A percentile compares a stretch with the other conserved stretches of the same genome.
phyloP scores from a whole-genome alignment of 2,329 filamentous ascomycete species.

The Cladobotryum protrusum region DNA sequence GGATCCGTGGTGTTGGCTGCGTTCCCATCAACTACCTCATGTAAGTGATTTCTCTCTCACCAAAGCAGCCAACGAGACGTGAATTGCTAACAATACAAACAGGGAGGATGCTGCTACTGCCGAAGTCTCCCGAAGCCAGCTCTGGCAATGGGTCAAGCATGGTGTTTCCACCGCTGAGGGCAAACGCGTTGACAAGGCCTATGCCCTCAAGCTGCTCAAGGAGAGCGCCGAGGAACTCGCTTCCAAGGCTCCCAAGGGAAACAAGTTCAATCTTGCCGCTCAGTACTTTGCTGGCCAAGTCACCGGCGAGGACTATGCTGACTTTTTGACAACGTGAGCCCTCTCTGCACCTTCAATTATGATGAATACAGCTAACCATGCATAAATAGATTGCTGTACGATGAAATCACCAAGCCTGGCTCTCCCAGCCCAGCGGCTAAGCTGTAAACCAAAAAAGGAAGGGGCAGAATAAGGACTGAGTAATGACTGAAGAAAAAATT shows the following conservation, averaged over 20 bases:
- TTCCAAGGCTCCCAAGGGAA: constrained; percentile 71
- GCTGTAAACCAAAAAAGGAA: constrained; percentile 35
- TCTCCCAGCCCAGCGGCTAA: constrained; percentile 56
- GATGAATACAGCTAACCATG: background rate
- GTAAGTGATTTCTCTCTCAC: constrained; percentile 35
- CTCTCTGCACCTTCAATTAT: background rate
- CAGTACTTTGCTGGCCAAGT: constrained; percentile 92
- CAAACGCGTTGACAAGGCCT: constrained; percentile 88
- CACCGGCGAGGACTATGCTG: constrained; percentile 94
- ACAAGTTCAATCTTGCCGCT: constrained; percentile 85
- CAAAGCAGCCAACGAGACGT: background rate
- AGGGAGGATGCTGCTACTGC: constrained; percentile 93
- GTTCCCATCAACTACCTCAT: constrained; percentile 97
- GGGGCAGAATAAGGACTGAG: background rate
- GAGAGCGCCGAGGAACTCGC: constrained; percentile 76
- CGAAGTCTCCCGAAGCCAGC: constrained; percentile 87
- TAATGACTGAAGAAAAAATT: constrained; percentile 2
- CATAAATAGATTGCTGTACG: constrained; percentile 64
- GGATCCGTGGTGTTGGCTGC: constrained; percentile 90
- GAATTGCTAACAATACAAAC: constrained; percentile 13
- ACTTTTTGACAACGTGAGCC: constrained; percentile 81
- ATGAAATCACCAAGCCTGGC: constrained; percentile 75
- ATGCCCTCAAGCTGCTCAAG: constrained; percentile 77
- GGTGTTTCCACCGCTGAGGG: constrained; percentile 73
- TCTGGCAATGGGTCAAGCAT: constrained; percentile 91